A percentile compares a stretch with the other conserved stretches of the same genome.
phyloP scores from a whole-genome alignment of 352 stramenopile species.

The Discostella stelligera region DNA sequence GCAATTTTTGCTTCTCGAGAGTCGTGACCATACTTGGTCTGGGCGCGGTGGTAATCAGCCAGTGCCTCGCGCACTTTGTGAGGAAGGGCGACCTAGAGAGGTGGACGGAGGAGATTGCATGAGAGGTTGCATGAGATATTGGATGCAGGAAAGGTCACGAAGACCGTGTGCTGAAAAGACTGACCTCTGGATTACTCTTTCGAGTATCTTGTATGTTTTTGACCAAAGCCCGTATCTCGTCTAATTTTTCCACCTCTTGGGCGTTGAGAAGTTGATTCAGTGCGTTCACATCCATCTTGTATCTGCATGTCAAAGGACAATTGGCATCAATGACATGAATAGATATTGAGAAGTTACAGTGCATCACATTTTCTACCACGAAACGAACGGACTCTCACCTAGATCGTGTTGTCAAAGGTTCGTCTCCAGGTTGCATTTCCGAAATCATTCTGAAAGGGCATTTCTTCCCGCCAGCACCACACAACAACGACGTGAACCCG shows the following conservation, averaged over 20 bases:
- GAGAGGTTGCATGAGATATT: not conserved
- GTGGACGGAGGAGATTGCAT: too few relatives aligned
- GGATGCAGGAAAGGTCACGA: too few relatives aligned
- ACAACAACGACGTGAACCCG: not conserved
- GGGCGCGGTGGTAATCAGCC: slow-evolving; percentile 2
- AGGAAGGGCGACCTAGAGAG: slow-evolving; percentile 13
- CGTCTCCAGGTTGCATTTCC: not conserved
- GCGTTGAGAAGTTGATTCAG: slow-evolving; percentile 16
- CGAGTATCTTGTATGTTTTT: slow-evolving; percentile 11
- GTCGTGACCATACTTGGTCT: slow-evolving; percentile 18
- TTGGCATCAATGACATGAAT: not conserved
- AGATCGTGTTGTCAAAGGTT: not conserved
- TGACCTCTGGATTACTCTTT: slow-evolving; percentile 12
- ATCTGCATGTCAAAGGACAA: slow-evolving; percentile 2
- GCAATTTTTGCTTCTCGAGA: slow-evolving; percentile 23
- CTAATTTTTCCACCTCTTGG: slow-evolving; percentile 14
- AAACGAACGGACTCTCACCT: not conserved
- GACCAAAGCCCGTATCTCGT: slow-evolving; percentile 15
- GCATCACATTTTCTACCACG: not conserved
- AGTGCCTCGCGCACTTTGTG: slow-evolving; percentile 23
- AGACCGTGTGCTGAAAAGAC: not conserved
- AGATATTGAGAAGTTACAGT: not conserved
- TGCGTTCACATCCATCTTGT: slow-evolving; percentile 18
- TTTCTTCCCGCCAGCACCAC: too few relatives aligned
- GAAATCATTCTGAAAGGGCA: not conserved